Evolutionary conservation across 2,329 filamentous ascomycete genomes (phyloP).

Genomic region (Aspergillus sp.): DNA sequence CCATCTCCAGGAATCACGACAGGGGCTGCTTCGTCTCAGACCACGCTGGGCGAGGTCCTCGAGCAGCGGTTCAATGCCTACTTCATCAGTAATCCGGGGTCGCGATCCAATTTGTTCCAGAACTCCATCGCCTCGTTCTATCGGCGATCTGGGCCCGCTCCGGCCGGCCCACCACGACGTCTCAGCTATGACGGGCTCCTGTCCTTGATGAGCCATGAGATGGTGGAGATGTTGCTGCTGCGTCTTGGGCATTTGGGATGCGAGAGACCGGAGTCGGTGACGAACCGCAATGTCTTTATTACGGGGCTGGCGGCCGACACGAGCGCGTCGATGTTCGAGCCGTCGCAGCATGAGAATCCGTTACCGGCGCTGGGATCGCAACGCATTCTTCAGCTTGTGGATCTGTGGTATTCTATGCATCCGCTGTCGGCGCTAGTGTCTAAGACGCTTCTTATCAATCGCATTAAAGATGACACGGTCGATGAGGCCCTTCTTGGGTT

Average conservation of each 20-base stretch:
- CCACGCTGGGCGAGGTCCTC: conserved; percentile 3
- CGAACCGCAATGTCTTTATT: conserved; percentile 1
- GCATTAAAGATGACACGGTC: conserved; percentile 40
- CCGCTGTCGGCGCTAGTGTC: conserved; percentile 43
- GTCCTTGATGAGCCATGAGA: conserved; percentile 7
- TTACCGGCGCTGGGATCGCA: conserved; percentile 16
- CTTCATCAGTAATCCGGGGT: conserved; percentile 3
- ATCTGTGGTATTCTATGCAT: conserved; percentile 45
- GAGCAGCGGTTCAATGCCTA: conserved; percentile 5
- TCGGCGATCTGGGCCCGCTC: not conserved
- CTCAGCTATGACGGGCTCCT: conserved; percentile 3
- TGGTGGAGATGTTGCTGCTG: conserved; percentile 7
- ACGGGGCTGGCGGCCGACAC: conserved; percentile 4
- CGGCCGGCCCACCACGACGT: not conserved
- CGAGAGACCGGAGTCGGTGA: not conserved
- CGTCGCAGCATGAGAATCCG: conserved; percentile 3
- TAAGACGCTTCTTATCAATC: conserved; percentile 42
- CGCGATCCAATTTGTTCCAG: conserved; percentile 2
- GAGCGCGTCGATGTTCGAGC: conserved; percentile 5
- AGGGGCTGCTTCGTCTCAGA: not conserved
- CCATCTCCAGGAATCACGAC: not conserved
- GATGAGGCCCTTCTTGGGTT: conserved; percentile 41
- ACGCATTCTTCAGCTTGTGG: conserved; percentile 32
- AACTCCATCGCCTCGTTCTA: not conserved
- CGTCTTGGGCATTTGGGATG: conserved; percentile 2